phyloP scores from a whole-genome alignment of 148 eudicot genomes.

The Cornus controversa region DNA sequence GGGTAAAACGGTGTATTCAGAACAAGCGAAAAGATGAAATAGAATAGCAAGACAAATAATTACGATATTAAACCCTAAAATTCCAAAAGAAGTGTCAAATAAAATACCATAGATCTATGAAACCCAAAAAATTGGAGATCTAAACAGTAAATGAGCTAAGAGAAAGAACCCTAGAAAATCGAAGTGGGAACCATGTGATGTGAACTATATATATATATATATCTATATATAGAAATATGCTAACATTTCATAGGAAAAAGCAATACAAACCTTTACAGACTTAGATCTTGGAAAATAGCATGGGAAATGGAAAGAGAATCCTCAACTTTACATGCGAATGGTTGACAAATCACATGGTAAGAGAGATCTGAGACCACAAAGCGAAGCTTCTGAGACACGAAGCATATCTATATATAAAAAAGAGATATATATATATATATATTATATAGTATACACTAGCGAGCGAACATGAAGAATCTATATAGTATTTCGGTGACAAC shows the following conservation, averaged over 20 bases:
- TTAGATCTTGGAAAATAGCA: not conserved
- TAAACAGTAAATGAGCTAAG: not conserved
- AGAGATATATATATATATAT: too few species aligned
- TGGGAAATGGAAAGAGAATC: not conserved
- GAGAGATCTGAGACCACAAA: not conserved
- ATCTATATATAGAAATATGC: not conserved
- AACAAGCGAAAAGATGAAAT: not conserved
- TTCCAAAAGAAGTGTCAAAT: conserved; percentile 10
- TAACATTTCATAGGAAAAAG: not conserved
- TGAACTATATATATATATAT: too few species aligned
- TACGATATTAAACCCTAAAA: not conserved
- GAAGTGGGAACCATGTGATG: not conserved
- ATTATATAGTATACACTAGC: too few species aligned
- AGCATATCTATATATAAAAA: too few species aligned
- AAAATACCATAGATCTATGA: not conserved
- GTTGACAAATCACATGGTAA: not conserved
- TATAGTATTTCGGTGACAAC: too few species aligned
- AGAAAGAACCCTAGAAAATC: not conserved
- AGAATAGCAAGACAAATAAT: not conserved
- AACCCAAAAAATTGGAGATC: conserved; percentile 2
- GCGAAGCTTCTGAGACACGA: not conserved
- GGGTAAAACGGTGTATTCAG: not conserved
- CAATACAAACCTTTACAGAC: not conserved
- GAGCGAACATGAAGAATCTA: not conserved
- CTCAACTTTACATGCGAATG: not conserved